Conservation (phyloP, 2,329 filamentous ascomycete genomes). For the Microdochium trichocladiopsis region DNA sequence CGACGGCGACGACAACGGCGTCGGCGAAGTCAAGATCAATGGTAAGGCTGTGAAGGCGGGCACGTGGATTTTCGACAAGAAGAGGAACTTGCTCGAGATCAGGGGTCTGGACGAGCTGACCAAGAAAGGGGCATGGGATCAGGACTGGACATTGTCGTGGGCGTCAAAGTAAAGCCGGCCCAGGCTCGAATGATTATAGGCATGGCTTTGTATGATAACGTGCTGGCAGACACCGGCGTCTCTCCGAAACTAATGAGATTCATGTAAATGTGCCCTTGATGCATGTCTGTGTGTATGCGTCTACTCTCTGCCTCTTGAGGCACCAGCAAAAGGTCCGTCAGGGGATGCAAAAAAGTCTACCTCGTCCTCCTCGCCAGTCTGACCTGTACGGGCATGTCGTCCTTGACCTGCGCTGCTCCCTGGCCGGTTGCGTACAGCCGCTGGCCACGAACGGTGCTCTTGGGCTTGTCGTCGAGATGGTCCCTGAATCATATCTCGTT, state of each 20-base stretch:
- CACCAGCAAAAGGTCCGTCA: too few relatives aligned
- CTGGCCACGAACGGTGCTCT: not conserved
- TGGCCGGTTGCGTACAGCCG: not conserved
- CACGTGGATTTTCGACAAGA: slow-evolving; percentile 40
- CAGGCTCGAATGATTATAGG: too few relatives aligned
- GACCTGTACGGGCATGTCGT: not conserved
- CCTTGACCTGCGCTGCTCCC: slow-evolving; percentile 1
- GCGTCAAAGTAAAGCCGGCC: not conserved
- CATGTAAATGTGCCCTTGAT: too few relatives aligned
- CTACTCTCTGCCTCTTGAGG: too few relatives aligned
- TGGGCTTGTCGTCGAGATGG: too few relatives aligned
- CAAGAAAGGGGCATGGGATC: slow-evolving; percentile 46
- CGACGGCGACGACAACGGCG: slow-evolving; percentile 18
- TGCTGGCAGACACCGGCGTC: too few relatives aligned
- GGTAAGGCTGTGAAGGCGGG: slow-evolving; percentile 29
- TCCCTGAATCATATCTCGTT: not conserved
- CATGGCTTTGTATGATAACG: too few relatives aligned
- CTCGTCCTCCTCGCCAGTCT: not conserved
- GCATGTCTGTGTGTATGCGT: too few relatives aligned
- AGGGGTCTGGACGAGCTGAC: slow-evolving; percentile 41
- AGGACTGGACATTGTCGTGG: slow-evolving; percentile 53
- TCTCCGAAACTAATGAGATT: too few relatives aligned
- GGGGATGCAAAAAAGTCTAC: too few relatives aligned
- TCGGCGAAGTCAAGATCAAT: slow-evolving; percentile 44
- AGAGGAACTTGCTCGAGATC: slow-evolving; percentile 40